These are phyloP conservation scores for Ogataea haglerorum DNA, from an alignment of 805 yeast species.

Conservation along the genomic window DNA sequence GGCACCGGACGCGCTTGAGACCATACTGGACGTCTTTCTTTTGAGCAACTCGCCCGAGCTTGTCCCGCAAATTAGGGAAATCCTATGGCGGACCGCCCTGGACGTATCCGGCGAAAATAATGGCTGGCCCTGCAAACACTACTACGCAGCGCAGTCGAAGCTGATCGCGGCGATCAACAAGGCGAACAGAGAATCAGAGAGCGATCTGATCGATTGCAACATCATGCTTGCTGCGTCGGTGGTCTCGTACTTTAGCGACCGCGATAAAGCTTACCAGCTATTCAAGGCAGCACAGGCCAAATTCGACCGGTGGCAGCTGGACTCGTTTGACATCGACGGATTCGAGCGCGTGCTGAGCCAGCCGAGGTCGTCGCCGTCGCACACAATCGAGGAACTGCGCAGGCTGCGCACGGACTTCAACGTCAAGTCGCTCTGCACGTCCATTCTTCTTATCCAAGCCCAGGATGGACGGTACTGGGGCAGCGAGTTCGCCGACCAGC, in stretches of 20 bases:
- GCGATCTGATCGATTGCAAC: constrained; percentile 23
- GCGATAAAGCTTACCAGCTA: constrained; percentile 22
- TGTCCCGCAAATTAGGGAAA: constrained; percentile 26
- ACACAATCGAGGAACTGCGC: constrained; percentile 16
- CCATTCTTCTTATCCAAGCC: constrained; percentile 25
- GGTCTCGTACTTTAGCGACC: constrained; percentile 22
- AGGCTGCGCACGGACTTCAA: constrained; percentile 26
- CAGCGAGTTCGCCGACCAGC: constrained; percentile 14
- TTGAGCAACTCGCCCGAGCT: constrained; percentile 10
- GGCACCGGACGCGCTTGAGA: constrained; percentile 20
- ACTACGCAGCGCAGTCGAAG: constrained; percentile 26
- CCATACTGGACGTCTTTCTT: constrained; percentile 19
- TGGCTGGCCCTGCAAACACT: constrained; percentile 20
- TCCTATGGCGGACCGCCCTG: constrained; percentile 29
- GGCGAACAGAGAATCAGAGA: constrained; percentile 13
- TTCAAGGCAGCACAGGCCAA: constrained; percentile 29
- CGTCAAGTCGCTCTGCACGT: constrained; percentile 29
- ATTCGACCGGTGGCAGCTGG: constrained; percentile 33
- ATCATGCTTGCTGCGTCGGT: constrained; percentile 31
- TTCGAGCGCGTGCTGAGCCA: constrained; percentile 24
- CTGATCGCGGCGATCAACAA: constrained; percentile 23
- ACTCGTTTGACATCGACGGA: constrained; percentile 31
- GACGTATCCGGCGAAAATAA: constrained; percentile 30
- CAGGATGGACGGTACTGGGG: constrained; percentile 10
- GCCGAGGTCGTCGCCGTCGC: constrained; percentile 1